Conservation (phyloP, 352 stramenopile species). For the Phytophthora quininea region DNA sequence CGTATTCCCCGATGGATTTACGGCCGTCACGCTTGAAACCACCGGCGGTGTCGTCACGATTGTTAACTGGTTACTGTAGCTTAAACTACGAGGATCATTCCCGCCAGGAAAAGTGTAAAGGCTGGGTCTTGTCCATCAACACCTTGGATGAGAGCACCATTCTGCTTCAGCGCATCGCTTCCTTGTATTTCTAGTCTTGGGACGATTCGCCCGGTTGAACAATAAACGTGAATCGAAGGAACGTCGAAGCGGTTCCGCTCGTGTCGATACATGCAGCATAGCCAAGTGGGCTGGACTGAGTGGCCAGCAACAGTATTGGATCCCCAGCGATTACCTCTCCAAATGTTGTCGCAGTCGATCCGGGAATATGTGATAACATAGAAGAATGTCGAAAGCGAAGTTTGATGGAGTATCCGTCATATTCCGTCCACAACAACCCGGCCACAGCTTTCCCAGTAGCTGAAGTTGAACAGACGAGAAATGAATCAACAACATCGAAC, state of each 20-base stretch:
- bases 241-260: slow-evolving; percentile 47
- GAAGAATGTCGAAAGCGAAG: slow-evolving; percentile 57
- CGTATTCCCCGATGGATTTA: slow-evolving; percentile 64
- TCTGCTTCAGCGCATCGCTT: slow-evolving; percentile 46
- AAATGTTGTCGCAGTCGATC: slow-evolving; percentile 20
- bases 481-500: slow-evolving; percentile 43
- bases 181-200: slow-evolving; percentile 51
- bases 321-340: slow-evolving; percentile 47
- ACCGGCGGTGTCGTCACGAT: slow-evolving; percentile 60
- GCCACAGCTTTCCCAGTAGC: slow-evolving; percentile 15
- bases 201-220: slow-evolving; percentile 45
- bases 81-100: slow-evolving; percentile 51
- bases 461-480: slow-evolving; percentile 48
- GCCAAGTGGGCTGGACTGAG: slow-evolving; percentile 36
- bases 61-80: slow-evolving; percentile 60
- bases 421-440: slow-evolving; percentile 75
- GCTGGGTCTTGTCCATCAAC: slow-evolving; percentile 47
- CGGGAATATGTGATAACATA: slow-evolving; percentile 25
- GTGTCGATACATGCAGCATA: slow-evolving; percentile 59
- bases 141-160: slow-evolving; percentile 54
- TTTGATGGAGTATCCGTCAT: slow-evolving; percentile 71
- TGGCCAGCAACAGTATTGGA: slow-evolving; percentile 53
- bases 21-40: slow-evolving; percentile 48
- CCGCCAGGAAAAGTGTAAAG: slow-evolving; percentile 51
- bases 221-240: slow-evolving; percentile 60